phyloP scores from a whole-genome alignment of 495 filamentous ascomycete species.

The Penicillium antarcticum region DNA sequence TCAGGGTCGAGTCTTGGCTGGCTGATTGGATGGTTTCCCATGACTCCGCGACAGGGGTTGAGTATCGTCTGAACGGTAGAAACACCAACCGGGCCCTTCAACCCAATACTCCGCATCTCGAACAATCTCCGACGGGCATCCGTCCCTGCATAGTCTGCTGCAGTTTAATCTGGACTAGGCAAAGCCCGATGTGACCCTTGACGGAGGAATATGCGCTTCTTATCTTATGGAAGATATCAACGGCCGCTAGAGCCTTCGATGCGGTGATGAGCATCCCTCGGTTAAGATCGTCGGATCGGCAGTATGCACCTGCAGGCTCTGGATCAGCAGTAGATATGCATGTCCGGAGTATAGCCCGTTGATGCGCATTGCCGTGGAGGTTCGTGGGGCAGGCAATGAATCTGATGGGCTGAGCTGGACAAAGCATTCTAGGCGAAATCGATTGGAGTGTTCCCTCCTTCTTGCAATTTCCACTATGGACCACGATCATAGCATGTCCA shows the following conservation, averaged over 20 bases:
- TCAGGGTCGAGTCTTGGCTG: background rate
- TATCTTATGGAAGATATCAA: background rate
- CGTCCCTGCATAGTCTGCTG: conserved; percentile 1
- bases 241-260: background rate
- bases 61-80: background rate
- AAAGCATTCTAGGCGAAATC: no score
- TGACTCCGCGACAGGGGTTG: background rate
- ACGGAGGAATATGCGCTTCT: background rate
- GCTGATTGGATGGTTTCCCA: conserved; percentile 8
- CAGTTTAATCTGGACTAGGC: background rate
- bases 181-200: conserved; percentile 10
- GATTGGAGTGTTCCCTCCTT: no score
- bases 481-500: no score
- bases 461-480: no score
- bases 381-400: no score
- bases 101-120: no score
- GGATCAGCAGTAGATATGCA: no score
- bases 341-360: no score
- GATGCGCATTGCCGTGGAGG: no score
- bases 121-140: conserved; percentile 7
- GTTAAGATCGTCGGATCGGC: background rate
- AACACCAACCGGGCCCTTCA: no score
- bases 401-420: no score
- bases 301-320: background rate
- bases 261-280: background rate